Evolutionary conservation across 2,329 filamentous ascomycete genomes (phyloP), one percentile per base, ranked within the genome.

Genomic region (Paecilomyces formosus): DNA sequence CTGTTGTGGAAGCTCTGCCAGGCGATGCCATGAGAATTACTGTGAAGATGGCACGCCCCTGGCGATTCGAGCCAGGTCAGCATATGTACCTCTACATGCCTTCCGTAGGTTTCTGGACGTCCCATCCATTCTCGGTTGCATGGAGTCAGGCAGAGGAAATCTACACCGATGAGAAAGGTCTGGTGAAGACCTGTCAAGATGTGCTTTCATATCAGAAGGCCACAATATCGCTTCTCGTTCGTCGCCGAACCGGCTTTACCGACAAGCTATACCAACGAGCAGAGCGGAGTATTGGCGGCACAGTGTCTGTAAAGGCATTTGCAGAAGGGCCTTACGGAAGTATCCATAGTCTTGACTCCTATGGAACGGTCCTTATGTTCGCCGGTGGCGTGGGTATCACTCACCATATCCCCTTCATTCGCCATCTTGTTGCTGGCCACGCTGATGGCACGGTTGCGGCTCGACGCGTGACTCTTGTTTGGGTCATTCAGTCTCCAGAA

Each of bases 341-440:
- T 50, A 88, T 91, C 70, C 88, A 96, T 74, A 86, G 86, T 61
- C 86, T 97, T 63, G 87, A 92, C 74, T 97, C 92, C 7, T 97
- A 97, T 74, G 93, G 94, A 45, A 94, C 95, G 51, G 86, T 88
- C 52, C 84, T 99, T 62, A 87, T 99, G 58, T 92, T 97, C 70
- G 92, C 93, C 12, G 92, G 92, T 58, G 90, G 93, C 58, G 92
- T 94, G 4, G 94, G 94, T 62, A 97, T 99, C 75, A 96, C 93
- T 0, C 93, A 97, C 73, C 92, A 96, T 72, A 85, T 97, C 30
- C 90, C 92, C 33, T 96, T 95, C 72, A 83, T 97, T 8, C 87
- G 86, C 57, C 88, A 94, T 55, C 79, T 93, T 3, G 82, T 93
- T 59, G 77, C 85, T 57, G 88, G 88, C 3, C 88, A 83, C 72